These are phyloP conservation scores for Cupressus sempervirens DNA, from an alignment of 75 land plant species.

Conservation along the genomic window DNA sequence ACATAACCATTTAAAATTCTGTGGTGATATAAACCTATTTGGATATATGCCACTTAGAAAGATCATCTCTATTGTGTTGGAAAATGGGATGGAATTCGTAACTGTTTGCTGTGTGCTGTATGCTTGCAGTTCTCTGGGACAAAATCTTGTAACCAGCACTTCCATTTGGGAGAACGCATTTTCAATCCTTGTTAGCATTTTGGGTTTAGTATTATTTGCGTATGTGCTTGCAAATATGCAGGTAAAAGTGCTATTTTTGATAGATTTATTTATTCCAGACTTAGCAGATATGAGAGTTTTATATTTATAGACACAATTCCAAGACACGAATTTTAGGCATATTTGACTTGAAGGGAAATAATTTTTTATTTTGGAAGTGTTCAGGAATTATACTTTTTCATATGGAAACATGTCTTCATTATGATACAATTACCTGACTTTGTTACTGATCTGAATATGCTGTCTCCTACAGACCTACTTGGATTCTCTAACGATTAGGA, in stretches of 20 bases:
- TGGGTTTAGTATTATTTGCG: slow-evolving; percentile 89
- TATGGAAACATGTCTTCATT: background rate
- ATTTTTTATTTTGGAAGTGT: background rate
- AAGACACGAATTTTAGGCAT: background rate
- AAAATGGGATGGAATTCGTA: background rate
- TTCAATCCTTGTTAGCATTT: slow-evolving; percentile 60
- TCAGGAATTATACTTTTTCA: background rate
- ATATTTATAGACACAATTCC: background rate
- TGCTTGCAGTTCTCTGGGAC: slow-evolving; percentile 75
- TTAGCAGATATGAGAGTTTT: background rate
- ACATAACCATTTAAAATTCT: background rate
- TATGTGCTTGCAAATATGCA: slow-evolving; percentile 96
- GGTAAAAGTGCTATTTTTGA: slow-evolving; percentile 33
- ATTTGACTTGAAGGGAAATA: background rate
- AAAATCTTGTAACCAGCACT: slow-evolving; percentile 67
- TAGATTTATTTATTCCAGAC: background rate
- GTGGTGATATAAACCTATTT: background rate
- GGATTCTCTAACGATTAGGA: slow-evolving; percentile 54
- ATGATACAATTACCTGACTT: background rate
- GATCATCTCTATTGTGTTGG: background rate
- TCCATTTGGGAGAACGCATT: slow-evolving; percentile 75
- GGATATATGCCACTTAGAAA: background rate
- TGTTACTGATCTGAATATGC: background rate
- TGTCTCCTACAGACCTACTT: slow-evolving; percentile 42
- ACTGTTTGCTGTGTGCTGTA: background rate